These are phyloP conservation scores for Carex littledalei DNA, from an alignment of 176 grass and related monocot genomes.

Conservation along the genomic window DNA sequence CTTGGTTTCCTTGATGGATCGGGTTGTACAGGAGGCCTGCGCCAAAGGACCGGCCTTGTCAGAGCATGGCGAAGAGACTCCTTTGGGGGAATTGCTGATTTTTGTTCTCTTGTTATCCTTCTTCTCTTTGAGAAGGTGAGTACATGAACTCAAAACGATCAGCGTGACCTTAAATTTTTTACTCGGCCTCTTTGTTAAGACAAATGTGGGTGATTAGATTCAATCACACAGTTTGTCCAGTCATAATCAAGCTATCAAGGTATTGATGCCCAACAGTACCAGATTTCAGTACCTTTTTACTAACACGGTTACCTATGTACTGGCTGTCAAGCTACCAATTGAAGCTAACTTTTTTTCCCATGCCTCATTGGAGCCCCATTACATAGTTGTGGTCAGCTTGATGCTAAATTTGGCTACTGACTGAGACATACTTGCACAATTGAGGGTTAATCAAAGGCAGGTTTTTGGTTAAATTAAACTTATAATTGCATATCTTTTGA, in stretches of 20 bases:
- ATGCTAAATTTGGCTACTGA: neutral
- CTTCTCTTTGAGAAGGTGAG: conserved; percentile 78
- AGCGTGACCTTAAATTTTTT: neutral
- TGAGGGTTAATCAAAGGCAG: neutral
- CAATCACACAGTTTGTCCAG: neutral
- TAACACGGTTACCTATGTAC: neutral
- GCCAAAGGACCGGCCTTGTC: conserved; percentile 67
- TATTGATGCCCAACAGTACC: neutral
- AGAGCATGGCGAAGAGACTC: conserved; percentile 67
- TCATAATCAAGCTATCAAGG: neutral
- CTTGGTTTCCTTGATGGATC: conserved; percentile 53
- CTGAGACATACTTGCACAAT: neutral
- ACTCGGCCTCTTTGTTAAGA: neutral
- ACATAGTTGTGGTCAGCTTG: neutral
- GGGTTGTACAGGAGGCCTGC: conserved; percentile 56
- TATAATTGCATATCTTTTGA: neutral
- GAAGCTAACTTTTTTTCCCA: neutral
- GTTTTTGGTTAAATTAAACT: neutral
- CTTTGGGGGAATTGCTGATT: conserved; percentile 52
- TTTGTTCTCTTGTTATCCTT: conserved; percentile 60
- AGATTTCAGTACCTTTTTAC: neutral
- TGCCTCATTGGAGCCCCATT: neutral
- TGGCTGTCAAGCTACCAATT: neutral
- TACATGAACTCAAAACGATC: neutral
- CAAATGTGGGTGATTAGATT: neutral